phyloP scores from a whole-genome alignment of 805 yeast genomes.

The Spencermartinsiella europaea region DNA sequence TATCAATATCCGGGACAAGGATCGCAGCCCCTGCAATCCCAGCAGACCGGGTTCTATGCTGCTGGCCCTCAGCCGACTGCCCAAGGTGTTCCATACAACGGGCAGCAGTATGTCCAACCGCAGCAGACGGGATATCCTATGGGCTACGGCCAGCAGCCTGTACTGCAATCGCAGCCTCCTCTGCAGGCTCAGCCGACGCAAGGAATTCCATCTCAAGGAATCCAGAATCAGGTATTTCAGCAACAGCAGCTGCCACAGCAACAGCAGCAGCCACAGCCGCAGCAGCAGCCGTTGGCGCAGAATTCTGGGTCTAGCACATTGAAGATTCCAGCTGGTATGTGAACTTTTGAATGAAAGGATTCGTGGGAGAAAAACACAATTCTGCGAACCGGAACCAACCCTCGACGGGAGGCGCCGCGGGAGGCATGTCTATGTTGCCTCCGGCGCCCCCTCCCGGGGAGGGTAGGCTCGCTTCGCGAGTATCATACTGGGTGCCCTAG shows the following conservation, averaged over 20 bases:
- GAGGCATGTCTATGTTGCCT: no score
- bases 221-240: background rate
- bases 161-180: conserved; percentile 27
- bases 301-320: conserved; percentile 9
- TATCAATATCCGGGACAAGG: conserved; percentile 14
- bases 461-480: no score
- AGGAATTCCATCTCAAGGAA: background rate
- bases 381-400: no score
- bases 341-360: background rate
- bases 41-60: conserved; percentile 5
- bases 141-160: conserved; percentile 23
- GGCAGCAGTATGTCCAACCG: conserved; percentile 11
- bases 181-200: conserved; percentile 23
- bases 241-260: conserved; percentile 1
- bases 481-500: background rate
- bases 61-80: conserved; percentile 19
- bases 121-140: conserved; percentile 30
- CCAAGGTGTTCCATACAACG: background rate
- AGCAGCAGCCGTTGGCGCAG: conserved; percentile 34
- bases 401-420: no score
- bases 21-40: background rate
- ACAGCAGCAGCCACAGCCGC: conserved; percentile 24
- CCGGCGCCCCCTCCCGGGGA: no score
- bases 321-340: conserved; percentile 28
- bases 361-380: background rate